These are phyloP conservation scores for Xylariomycetidae sp. DNA, from an alignment of 2,329 filamentous ascomycete species.

Conservation along the genomic window DNA sequence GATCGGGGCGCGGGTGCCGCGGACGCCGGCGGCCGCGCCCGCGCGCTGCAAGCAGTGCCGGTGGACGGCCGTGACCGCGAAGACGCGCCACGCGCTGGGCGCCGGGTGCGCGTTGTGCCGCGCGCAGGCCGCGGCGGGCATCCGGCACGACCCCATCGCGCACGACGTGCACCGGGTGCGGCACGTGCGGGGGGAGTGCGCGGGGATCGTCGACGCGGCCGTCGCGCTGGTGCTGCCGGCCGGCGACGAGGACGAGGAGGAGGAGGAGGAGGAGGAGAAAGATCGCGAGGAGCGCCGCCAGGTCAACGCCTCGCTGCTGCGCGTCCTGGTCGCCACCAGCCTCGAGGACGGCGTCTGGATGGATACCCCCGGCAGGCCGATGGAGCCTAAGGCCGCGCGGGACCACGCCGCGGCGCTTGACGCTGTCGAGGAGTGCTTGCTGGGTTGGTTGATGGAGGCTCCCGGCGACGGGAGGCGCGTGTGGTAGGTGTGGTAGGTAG, in stretches of 20 bases:
- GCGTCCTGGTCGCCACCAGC: conserved; percentile 15
- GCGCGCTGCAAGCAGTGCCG: conserved; percentile 18
- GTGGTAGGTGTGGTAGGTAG: conserved; percentile 14
- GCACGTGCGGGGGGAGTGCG: conserved; percentile 13
- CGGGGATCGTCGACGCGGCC: conserved; percentile 15
- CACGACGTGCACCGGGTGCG: conserved; percentile 15
- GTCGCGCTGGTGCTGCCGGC: conserved; percentile 5
- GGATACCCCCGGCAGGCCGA: conserved; percentile 9
- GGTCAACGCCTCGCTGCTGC: conserved; percentile 14
- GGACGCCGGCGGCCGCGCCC: conserved; percentile 15
- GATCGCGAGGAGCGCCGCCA: no score
- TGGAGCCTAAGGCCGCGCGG: conserved; percentile 6
- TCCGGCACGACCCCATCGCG: conserved; percentile 6
- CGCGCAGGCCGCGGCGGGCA: conserved; percentile 4
- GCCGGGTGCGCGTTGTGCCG: conserved; percentile 16
- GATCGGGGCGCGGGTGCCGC: conserved; percentile 16
- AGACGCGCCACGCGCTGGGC: conserved; percentile 10
- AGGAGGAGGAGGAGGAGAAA: conserved; percentile 12
- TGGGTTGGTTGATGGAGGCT: conserved; percentile 2
- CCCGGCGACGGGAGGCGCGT: conserved; percentile 8
- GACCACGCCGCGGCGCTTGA: not conserved
- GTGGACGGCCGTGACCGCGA: conserved; percentile 13
- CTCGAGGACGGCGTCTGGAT: conserved; percentile 19
- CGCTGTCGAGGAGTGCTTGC: not conserved
- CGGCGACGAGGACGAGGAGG: conserved; percentile 2